Conservation (phyloP, 1,284 basidiomycete species). For the Inonotus obliquus region DNA sequence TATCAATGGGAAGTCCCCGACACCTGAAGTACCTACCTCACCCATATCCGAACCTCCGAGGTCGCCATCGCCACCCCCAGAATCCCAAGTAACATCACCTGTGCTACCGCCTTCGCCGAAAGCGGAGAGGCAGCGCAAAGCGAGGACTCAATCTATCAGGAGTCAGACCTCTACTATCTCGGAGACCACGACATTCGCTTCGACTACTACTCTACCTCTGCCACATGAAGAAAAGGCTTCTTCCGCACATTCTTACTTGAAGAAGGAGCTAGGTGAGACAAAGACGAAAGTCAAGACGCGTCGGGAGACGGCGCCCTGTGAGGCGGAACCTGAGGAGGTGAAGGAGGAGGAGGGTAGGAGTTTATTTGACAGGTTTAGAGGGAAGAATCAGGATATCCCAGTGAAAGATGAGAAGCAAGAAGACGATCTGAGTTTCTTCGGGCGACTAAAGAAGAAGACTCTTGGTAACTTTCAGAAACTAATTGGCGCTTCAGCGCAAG, state of each 20-base stretch:
- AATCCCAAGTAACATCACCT: slow-evolving; percentile 6
- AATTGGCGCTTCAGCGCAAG: slow-evolving; percentile 49
- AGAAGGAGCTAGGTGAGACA: slow-evolving; percentile 35
- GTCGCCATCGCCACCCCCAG: slow-evolving; percentile 10
- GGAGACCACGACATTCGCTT: slow-evolving; percentile 29
- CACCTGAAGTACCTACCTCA: slow-evolving; percentile 14
- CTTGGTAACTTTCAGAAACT: slow-evolving; percentile 58
- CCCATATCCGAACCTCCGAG: slow-evolving; percentile 22
- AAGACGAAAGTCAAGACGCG: slow-evolving; percentile 70
- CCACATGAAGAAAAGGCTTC: slow-evolving; percentile 48
- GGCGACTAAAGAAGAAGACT: slow-evolving; percentile 54
- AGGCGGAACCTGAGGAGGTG: slow-evolving; percentile 22
- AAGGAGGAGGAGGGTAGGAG: slow-evolving; percentile 35
- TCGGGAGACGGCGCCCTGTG: slow-evolving; percentile 44
- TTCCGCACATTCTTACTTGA: slow-evolving; percentile 65
- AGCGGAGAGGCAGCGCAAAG: slow-evolving; percentile 4
- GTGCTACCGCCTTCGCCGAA: slow-evolving; percentile 11
- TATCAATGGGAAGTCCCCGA: slow-evolving; percentile 14
- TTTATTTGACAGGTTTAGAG: slow-evolving; percentile 46
- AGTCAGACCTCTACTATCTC: slow-evolving; percentile 22
- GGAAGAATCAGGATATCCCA: slow-evolving; percentile 32
- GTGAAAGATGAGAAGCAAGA: slow-evolving; percentile 31
- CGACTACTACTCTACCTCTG: slow-evolving; percentile 44
- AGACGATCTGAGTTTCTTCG: slow-evolving; percentile 48
- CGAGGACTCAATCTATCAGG: not conserved